phyloP scores from a whole-genome alignment of 2,329 filamentous ascomycete genomes.

The Monosporascus sp. region DNA sequence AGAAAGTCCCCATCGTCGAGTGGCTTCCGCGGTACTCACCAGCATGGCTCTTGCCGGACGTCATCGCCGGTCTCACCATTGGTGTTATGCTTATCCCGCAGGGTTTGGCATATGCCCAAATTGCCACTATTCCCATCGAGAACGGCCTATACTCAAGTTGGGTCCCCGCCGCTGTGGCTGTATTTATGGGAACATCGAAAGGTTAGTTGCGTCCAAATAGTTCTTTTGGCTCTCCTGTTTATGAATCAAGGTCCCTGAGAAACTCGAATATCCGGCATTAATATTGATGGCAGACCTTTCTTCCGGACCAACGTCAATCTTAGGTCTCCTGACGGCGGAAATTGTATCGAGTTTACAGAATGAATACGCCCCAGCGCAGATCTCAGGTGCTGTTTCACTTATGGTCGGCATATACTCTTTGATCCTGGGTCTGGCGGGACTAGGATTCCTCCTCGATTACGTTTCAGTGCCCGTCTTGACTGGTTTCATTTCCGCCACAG shows the following conservation, averaged over 20 bases:
- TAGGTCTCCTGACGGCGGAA: slow-evolving; percentile 58
- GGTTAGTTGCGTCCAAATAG: slow-evolving; percentile 30
- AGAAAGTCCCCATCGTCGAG: slow-evolving; percentile 56
- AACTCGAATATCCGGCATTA: neutral
- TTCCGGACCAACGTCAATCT: slow-evolving; percentile 58
- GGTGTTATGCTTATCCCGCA: slow-evolving; percentile 58
- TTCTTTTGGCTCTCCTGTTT: no score
- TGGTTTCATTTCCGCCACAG: slow-evolving; percentile 62
- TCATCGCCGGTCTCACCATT: slow-evolving; percentile 56
- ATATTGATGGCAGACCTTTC: slow-evolving; percentile 44
- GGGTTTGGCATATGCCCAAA: slow-evolving; percentile 56
- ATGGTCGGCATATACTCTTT: slow-evolving; percentile 59
- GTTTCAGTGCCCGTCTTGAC: slow-evolving; percentile 59
- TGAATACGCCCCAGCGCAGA: slow-evolving; percentile 48
- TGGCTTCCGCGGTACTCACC: slow-evolving; percentile 60
- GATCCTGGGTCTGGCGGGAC: slow-evolving; percentile 53
- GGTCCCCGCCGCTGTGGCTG: slow-evolving; percentile 51
- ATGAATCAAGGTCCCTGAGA: neutral
- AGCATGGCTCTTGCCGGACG: slow-evolving; percentile 56
- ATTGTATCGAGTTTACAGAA: slow-evolving; percentile 49
- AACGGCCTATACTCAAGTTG: slow-evolving; percentile 56
- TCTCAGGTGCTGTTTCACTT: slow-evolving; percentile 57
- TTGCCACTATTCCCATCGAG: slow-evolving; percentile 56
- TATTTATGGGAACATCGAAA: slow-evolving; percentile 58
- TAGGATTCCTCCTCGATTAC: slow-evolving; percentile 62